These are phyloP conservation scores for Russula virescens DNA, from an alignment of 768 basidiomycete species.

Conservation along the genomic window DNA sequence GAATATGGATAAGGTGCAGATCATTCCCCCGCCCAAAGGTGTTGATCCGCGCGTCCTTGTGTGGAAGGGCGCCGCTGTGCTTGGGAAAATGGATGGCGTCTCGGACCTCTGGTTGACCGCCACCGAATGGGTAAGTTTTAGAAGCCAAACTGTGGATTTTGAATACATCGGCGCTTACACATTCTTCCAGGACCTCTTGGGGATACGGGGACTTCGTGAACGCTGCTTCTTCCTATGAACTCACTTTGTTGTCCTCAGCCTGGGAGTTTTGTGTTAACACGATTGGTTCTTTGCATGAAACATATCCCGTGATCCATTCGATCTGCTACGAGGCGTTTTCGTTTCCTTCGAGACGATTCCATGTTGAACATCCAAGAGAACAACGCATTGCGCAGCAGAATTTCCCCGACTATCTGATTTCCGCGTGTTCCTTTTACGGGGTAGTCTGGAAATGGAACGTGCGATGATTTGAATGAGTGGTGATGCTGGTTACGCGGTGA, in stretches of 20 bases:
- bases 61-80: constrained; percentile 93
- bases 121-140: constrained; percentile 73
- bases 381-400: background rate
- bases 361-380: background rate
- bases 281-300: background rate
- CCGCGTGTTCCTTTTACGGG: background rate
- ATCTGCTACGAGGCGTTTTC: background rate
- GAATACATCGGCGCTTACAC: constrained; percentile 5
- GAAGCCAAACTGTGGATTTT: background rate
- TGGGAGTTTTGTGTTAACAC: constrained; percentile 3
- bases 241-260: background rate
- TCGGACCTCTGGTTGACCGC: constrained; percentile 85
- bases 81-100: constrained; percentile 87
- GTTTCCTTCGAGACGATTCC: background rate
- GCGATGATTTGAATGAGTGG: background rate
- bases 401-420: background rate
- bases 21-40: constrained; percentile 92
- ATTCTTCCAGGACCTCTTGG: constrained; percentile 55
- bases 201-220: constrained; percentile 77
- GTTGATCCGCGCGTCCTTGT: constrained; percentile 82
- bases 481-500: no score
- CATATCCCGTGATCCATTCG: background rate
- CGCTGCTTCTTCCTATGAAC: constrained; percentile 70
- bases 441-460: background rate
- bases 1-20: constrained; percentile 83